Evolutionary conservation across 2,329 filamentous ascomycete species (phyloP).

Genomic region (Fusarium sp.): DNA sequence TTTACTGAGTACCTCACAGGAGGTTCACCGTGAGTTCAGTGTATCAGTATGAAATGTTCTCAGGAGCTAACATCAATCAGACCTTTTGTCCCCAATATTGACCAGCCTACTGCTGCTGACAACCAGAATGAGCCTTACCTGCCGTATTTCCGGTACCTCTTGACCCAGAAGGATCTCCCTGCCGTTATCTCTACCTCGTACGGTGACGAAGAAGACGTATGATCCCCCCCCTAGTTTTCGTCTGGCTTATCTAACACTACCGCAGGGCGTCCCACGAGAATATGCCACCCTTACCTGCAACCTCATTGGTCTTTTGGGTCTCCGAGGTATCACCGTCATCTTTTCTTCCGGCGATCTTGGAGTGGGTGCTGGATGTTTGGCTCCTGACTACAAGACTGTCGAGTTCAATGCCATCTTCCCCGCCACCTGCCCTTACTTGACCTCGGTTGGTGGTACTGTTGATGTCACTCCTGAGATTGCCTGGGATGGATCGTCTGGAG

Average conservation of each 20-base stretch:
- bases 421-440: background rate
- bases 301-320: background rate
- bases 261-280: background rate
- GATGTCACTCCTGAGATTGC: background rate
- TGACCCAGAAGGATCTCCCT: background rate
- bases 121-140: background rate
- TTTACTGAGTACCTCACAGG: background rate
- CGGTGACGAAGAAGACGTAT: background rate
- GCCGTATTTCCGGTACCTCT: background rate
- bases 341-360: background rate
- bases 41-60: background rate
- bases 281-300: background rate
- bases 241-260: background rate
- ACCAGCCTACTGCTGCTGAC: background rate
- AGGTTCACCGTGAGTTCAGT: background rate
- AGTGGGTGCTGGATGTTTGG: background rate
- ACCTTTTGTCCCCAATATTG: background rate
- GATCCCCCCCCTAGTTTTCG: background rate
- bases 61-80: background rate
- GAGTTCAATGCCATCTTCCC: background rate
- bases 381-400: background rate
- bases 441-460: background rate
- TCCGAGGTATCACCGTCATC: background rate
- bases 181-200: background rate
- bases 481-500: background rate